phyloP scores from a whole-genome alignment of 1,284 basidiomycete species.

The Puccinia triticina region DNA sequence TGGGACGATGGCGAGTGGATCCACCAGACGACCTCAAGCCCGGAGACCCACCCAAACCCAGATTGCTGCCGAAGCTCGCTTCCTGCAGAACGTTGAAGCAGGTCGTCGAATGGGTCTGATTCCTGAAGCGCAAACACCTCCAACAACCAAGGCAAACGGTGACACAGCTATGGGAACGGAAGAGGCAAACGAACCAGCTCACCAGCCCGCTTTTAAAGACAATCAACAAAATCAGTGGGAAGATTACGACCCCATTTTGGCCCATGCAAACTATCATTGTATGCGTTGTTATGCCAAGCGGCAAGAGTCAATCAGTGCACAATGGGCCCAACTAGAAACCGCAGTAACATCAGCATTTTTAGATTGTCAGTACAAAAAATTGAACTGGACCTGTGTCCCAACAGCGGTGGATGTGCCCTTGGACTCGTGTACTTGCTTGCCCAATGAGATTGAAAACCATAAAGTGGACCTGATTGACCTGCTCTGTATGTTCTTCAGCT shows the following conservation, averaged over 20 bases:
- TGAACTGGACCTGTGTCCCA: not conserved
- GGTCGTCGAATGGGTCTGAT: no score
- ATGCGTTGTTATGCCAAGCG: not conserved
- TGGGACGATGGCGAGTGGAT: no score
- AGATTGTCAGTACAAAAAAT: not conserved
- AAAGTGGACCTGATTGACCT: not conserved
- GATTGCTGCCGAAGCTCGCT: no score
- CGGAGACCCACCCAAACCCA: no score
- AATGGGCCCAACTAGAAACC: not conserved
- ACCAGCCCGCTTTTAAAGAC: not conserved
- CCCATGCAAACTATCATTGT: not conserved
- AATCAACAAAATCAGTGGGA: not conserved
- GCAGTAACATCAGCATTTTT: not conserved
- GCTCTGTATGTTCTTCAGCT: not conserved
- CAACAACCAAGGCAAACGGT: not conserved
- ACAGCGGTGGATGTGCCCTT: not conserved
- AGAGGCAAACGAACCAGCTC: not conserved
- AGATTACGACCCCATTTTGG: not conserved
- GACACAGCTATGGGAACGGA: not conserved
- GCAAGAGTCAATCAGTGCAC: not conserved
- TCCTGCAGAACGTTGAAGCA: no score
- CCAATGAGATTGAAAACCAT: not conserved
- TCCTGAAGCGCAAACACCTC: no score
- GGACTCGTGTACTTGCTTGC: not conserved
- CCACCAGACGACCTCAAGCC: no score